Conservation (phyloP, 2,329 filamentous ascomycete species). For the Stagonosporopsis tanaceti region DNA sequence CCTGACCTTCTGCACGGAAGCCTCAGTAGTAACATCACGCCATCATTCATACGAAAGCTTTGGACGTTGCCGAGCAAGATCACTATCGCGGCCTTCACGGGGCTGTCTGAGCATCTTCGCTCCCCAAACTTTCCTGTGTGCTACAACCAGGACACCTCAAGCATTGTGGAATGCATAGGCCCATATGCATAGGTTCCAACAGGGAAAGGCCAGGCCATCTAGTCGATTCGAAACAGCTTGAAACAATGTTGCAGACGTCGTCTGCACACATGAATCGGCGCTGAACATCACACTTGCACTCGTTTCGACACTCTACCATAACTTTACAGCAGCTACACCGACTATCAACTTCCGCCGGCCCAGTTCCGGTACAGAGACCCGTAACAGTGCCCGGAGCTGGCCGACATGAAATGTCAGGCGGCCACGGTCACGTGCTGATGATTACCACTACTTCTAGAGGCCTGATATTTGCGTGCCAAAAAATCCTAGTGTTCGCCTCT, state of each 20-base stretch:
- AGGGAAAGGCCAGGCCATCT: background rate
- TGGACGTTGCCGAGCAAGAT: background rate
- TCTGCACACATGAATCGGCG: background rate
- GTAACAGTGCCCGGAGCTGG: background rate
- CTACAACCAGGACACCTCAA: background rate
- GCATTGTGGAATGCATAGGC: conserved; percentile 1
- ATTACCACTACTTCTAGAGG: background rate
- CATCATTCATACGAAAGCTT: too few species aligned
- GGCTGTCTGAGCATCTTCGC: background rate
- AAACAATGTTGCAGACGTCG: conserved; percentile 8
- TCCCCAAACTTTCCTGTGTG: background rate
- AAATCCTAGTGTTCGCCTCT: background rate
- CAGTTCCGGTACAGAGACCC: background rate
- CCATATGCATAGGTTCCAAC: background rate
- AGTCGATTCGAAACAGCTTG: conserved; percentile 11
- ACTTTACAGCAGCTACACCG: background rate
- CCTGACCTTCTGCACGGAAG: background rate
- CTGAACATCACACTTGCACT: background rate
- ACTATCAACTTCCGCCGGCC: background rate
- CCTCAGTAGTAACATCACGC: too few species aligned
- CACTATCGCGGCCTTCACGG: background rate
- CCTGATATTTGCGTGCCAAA: background rate
- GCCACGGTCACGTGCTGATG: background rate
- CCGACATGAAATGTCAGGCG: background rate
- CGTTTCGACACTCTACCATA: background rate